Conservation (phyloP, 345 rosid genomes). For the Eutrema japonicum region DNA sequence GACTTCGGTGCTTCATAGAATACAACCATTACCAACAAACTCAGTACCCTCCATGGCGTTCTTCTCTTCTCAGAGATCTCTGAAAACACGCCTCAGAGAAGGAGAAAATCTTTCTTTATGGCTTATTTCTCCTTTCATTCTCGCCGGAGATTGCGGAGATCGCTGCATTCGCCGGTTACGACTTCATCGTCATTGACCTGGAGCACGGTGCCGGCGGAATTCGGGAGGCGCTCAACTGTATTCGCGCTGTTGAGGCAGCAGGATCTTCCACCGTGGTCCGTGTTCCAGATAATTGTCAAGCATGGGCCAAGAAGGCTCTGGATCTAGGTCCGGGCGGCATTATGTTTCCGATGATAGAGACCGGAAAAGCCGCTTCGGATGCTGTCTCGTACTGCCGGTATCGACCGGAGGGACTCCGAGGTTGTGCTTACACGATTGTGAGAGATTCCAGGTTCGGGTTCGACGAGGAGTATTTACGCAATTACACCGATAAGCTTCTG, state of each 20-base stretch:
- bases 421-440: slow-evolving; percentile 74
- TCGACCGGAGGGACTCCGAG: slow-evolving; percentile 68
- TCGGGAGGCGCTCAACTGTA: slow-evolving; percentile 64
- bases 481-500: slow-evolving; percentile 58
- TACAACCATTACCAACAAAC: neutral
- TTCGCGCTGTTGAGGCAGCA: slow-evolving; percentile 62
- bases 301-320: slow-evolving; percentile 84
- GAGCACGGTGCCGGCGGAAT: slow-evolving; percentile 92
- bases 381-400: slow-evolving; percentile 62
- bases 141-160: slow-evolving; percentile 86
- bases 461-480: slow-evolving; percentile 62
- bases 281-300: slow-evolving; percentile 65
- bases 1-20: neutral
- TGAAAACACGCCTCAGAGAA: slow-evolving; percentile 68
- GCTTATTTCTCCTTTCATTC: slow-evolving; percentile 74
- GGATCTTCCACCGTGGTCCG: slow-evolving; percentile 68
- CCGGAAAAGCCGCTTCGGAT: slow-evolving; percentile 52
- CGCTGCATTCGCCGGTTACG: slow-evolving; percentile 71
- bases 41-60: slow-evolving; percentile 1
- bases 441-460: slow-evolving; percentile 73
- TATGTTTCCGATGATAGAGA: slow-evolving; percentile 86
- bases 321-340: slow-evolving; percentile 83
- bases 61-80: slow-evolving; percentile 29
- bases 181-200: slow-evolving; percentile 73
- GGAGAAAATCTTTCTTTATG: slow-evolving; percentile 75